phyloP scores from a whole-genome alignment of 352 stramenopile genomes.

The Elongisporangium anandrum region DNA sequence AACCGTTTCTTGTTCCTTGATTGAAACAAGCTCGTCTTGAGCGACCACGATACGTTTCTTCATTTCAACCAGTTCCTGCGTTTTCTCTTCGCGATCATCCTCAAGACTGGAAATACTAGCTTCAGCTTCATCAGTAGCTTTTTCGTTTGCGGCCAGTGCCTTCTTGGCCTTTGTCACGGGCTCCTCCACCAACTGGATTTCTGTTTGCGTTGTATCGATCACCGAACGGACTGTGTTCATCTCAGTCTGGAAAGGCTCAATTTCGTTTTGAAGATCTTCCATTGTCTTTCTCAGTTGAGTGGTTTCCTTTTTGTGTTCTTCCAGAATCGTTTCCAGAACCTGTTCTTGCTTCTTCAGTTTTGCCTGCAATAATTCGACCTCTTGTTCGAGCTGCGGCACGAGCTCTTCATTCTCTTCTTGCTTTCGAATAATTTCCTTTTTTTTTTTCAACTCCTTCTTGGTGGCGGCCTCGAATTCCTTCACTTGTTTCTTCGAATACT shows the following conservation, averaged over 20 bases:
- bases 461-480: slow-evolving; percentile 90
- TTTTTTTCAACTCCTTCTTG: slow-evolving; percentile 91
- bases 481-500: slow-evolving; percentile 91
- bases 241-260: slow-evolving; percentile 66
- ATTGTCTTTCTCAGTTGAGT: slow-evolving; percentile 65
- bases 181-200: slow-evolving; percentile 76
- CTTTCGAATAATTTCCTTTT: slow-evolving; percentile 78
- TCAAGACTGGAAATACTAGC: slow-evolving; percentile 51
- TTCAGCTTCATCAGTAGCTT: slow-evolving; percentile 50
- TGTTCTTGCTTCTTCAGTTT: slow-evolving; percentile 84
- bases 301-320: slow-evolving; percentile 76
- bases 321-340: slow-evolving; percentile 82
- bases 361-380: slow-evolving; percentile 62
- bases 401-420: slow-evolving; percentile 84
- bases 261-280: slow-evolving; percentile 74
- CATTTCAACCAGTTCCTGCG: slow-evolving; percentile 57
- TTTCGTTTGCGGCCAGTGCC: slow-evolving; percentile 61
- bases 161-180: slow-evolving; percentile 75
- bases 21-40: slow-evolving; percentile 71
- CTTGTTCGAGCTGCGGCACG: slow-evolving; percentile 86
- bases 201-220: slow-evolving; percentile 77
- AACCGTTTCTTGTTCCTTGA: slow-evolving; percentile 41
- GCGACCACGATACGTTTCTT: slow-evolving; percentile 72
- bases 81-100: slow-evolving; percentile 56
- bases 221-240: slow-evolving; percentile 69